These are phyloP conservation scores for Exophiala lecanii-corni DNA, from an alignment of 2,329 filamentous ascomycete genomes.

Conservation along the genomic window DNA sequence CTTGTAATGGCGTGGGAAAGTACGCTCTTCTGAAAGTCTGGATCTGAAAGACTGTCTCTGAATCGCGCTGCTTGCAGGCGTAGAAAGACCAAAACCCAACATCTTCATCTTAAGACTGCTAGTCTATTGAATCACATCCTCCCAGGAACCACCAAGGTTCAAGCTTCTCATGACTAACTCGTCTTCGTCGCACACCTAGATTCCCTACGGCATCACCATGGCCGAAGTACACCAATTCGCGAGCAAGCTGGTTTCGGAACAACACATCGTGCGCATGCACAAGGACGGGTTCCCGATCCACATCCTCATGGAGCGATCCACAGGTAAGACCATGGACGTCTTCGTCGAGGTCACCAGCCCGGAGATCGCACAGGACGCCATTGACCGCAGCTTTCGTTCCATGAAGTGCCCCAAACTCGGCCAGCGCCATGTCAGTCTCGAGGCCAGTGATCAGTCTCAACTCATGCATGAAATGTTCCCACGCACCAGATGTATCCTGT, in stretches of 20 bases:
- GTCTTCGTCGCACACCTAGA: no score
- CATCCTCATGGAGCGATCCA: constrained; percentile 54
- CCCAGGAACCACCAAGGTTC: no score
- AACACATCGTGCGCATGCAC: constrained; percentile 24
- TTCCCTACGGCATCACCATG: constrained; percentile 48
- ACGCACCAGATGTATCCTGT: constrained; percentile 46
- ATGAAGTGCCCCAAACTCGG: constrained; percentile 42
- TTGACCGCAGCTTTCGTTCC: constrained; percentile 34
- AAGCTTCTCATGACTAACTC: no score
- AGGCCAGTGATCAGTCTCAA: constrained; percentile 43
- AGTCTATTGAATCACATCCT: no score
- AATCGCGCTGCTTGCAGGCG: no score
- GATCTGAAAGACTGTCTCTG: no score
- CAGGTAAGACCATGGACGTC: constrained; percentile 53
- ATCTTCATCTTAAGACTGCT: no score
- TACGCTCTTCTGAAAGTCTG: no score
- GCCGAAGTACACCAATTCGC: constrained; percentile 46
- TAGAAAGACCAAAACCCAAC: no score
- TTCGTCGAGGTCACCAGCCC: constrained; percentile 44
- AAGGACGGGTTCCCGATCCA: constrained; percentile 45
- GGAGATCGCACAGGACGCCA: constrained; percentile 37
- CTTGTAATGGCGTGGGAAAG: no score
- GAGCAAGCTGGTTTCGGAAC: constrained; percentile 38
- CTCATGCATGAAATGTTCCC: constrained; percentile 51
- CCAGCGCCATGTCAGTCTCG: constrained; percentile 44